Base-by-base conservation (phyloP, 148 eudicot species). In the Euryodendron excelsum region DNA sequence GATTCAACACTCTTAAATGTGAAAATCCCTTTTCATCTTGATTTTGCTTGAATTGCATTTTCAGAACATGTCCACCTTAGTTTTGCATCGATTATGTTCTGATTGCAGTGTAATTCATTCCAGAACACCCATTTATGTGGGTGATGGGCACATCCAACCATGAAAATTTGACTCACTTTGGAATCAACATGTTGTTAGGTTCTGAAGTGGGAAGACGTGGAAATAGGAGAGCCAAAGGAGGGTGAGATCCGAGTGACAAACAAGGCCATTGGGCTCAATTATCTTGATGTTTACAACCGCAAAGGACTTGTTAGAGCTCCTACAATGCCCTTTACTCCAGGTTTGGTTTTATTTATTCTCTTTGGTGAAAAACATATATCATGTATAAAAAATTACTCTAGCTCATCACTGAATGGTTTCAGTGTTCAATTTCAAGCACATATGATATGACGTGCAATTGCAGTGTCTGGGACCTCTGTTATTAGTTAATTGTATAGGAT, bases 121-220 rank as follows among this genome's bases (percentile, higher is more conserved):
- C 3, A 27, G 25, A 25, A 34, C n/a, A 12, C 77, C 47, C 23
- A 37, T 74, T 20, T 5, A 30, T 47, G 61, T 31, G 71, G 30
- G 10, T 3, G 8, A 25, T 15, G 69, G 14, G 28, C n/a, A n/a
- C n/a, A n/a, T n/a, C n/a, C n/a, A n/a, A n/a, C 14, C 18, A 41
- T 44, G 21, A n/a, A n/a, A n/a, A n/a, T n/a, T 47, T 27, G 48
- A 70, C 36, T 48, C 5, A 37, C 30, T 58, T 30, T 23, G 31
- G 18, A 75, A 31, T 41, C 34, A 48, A 75, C 61, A 73, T 80
- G 81, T 37, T 71, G 47, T 34, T 78, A 94, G 98, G 98, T 90
- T 48, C 82, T 94, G 74, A 89, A 92, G 72, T 94, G 97, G 98
- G 98, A 94, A 82, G 94, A 94, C 76, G 91, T 94, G 74, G 93